These are phyloP conservation scores for Aspergillus costaricaensis DNA, from an alignment of 2,329 filamentous ascomycete genomes.

Conservation along the genomic window DNA sequence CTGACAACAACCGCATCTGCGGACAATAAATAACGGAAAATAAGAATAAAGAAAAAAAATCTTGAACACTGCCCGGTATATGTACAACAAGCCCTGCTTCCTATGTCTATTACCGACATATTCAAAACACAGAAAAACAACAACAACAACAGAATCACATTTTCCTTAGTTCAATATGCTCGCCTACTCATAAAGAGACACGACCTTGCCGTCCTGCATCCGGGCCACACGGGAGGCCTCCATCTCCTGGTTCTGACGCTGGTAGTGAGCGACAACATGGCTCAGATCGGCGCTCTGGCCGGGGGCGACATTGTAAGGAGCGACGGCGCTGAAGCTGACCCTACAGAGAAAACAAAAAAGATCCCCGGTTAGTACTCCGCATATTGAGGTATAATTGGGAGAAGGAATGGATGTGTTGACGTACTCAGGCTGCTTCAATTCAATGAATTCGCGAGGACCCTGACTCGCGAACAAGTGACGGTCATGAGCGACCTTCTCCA, in stretches of 20 bases:
- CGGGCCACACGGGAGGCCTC: conserved; percentile 58
- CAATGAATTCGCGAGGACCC: conserved; percentile 46
- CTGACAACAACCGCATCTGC: background rate
- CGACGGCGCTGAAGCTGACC: conserved; percentile 60
- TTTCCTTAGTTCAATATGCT: conserved; percentile 12
- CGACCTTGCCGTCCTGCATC: conserved; percentile 47
- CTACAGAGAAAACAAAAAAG: conserved; percentile 38
- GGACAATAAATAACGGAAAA: background rate
- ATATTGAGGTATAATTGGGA: no score
- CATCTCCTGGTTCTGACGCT: conserved; percentile 57
- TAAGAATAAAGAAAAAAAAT: conserved; percentile 27
- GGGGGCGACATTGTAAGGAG: conserved; percentile 65
- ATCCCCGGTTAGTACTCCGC: no score
- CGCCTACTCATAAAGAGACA: conserved; percentile 47
- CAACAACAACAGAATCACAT: conserved; percentile 17
- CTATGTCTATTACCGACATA: conserved; percentile 27
- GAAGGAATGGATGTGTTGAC: conserved; percentile 33
- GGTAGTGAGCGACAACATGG: conserved; percentile 63
- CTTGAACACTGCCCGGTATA: conserved; percentile 34
- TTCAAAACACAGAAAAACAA: conserved; percentile 17
- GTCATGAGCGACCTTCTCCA: conserved; percentile 66
- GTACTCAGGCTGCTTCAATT: conserved; percentile 66
- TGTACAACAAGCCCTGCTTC: conserved; percentile 35
- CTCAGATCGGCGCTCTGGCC: conserved; percentile 62
- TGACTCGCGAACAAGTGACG: conserved; percentile 60